Base-by-base conservation (phyloP, 768 basidiomycete species). In the Cytidiella melzeri region DNA sequence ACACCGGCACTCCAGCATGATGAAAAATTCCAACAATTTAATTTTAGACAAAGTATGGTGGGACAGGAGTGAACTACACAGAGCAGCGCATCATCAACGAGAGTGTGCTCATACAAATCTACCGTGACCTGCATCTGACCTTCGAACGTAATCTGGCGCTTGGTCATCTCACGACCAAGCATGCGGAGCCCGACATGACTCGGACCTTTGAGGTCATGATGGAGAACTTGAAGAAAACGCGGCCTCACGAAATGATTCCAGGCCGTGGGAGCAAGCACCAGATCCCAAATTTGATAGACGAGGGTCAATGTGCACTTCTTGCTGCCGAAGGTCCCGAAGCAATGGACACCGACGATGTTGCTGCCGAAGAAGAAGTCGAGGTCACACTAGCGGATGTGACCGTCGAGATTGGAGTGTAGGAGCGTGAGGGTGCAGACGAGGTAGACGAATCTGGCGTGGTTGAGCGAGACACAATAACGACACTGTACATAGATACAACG, bases 51-150 rank as follows among this genome's bases (percentile, higher is more conserved):
- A 69, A 69, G 0, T 60, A n/a, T n/a, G n/a, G n/a, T n/a, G n/a
- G n/a, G n/a, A n/a, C 61, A 5, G 62, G 55, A 3, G 66, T 66
- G 1, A 74, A 73, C 48, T 58, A 58, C 18, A 68, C 60, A 2
- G 60, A 65, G 27, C 41, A 56, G 7, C 51, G 58, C 0, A 68
- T 74, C 12, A 51, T 70, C 3, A 52, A 60, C 11, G 66, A 70
- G 41, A 72, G 69, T 1, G 47, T 61, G 0, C 54, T 73, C 0
- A 63, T 73, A 19, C 57, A 69, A 10, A 54, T 67, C 6, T 73
- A 66, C 56, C 20, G 42, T 4, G 23, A 43, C 20, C 10, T 23
- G 11, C 42, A 43, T 23, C 42, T 43, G n/a, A 43, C 42, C 5
- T 43, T 43, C 13, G 42, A 43, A 18, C 21, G 27, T 19, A 23